phyloP scores from a whole-genome alignment of 2,329 filamentous ascomycete genomes.

The Penicillium sp. region DNA sequence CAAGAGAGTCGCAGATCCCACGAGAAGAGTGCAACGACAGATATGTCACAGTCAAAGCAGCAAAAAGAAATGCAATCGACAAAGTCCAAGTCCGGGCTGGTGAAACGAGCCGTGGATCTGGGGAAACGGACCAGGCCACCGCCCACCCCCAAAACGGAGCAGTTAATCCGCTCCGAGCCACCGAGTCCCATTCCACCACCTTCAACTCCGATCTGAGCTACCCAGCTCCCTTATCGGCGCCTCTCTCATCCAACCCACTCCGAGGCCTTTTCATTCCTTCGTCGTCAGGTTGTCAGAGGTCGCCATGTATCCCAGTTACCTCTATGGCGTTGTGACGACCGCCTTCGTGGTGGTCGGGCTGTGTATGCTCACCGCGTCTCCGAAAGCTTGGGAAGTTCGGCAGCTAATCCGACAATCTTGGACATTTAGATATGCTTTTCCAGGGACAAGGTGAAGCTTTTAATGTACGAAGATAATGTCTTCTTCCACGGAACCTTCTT shows the following conservation, averaged over 20 bases:
- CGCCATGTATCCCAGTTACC: slow-evolving; percentile 73
- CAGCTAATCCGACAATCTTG: slow-evolving; percentile 24
- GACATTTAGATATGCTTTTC: slow-evolving; percentile 86
- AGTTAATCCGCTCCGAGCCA: slow-evolving; percentile 38
- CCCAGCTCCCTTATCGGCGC: slow-evolving; percentile 24
- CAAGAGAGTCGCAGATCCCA: background rate
- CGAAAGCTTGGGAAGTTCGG: slow-evolving; percentile 11
- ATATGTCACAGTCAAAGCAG: slow-evolving; percentile 2
- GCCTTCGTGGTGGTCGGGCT: slow-evolving; percentile 73
- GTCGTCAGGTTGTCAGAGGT: slow-evolving; percentile 29
- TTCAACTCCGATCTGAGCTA: slow-evolving; percentile 20
- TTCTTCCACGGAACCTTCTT: background rate
- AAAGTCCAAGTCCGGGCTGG: slow-evolving; percentile 6
- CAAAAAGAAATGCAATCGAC: slow-evolving; percentile 10
- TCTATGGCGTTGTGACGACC: slow-evolving; percentile 66
- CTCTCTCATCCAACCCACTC: slow-evolving; percentile 9
- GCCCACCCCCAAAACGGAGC: slow-evolving; percentile 24
- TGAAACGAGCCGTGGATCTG: slow-evolving; percentile 30
- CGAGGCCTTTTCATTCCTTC: slow-evolving; percentile 26
- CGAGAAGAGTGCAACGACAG: slow-evolving; percentile 4
- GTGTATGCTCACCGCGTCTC: slow-evolving; percentile 60
- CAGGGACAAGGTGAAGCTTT: slow-evolving; percentile 94
- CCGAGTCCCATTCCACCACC: slow-evolving; percentile 23
- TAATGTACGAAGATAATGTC: slow-evolving; percentile 65
- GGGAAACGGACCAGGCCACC: slow-evolving; percentile 26